phyloP scores from a whole-genome alignment of 192 early-diverging fungal genomes.

The Linnemannia elongata region DNA sequence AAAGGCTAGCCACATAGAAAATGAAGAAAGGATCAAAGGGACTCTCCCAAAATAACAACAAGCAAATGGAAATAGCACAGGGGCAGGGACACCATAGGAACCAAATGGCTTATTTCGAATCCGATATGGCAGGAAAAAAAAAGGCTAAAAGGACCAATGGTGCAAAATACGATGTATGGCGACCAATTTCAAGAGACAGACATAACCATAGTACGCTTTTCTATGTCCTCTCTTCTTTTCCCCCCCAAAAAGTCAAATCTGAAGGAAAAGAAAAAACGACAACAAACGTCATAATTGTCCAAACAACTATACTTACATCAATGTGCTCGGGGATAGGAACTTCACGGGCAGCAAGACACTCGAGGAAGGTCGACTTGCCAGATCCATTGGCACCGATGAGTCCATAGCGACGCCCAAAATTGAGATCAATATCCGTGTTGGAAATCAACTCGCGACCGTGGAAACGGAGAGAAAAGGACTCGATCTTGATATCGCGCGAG shows the following conservation, averaged over 20 bases:
- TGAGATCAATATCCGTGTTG: slow-evolving; percentile 96
- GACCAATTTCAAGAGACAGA: background rate
- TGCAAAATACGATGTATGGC: background rate
- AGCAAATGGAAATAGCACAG: background rate
- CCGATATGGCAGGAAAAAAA: background rate
- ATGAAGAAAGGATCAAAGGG: background rate
- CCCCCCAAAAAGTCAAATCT: background rate
- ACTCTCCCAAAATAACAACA: background rate
- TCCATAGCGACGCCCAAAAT: slow-evolving; percentile 98
- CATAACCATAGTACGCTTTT: background rate
- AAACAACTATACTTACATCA: slow-evolving; percentile 71
- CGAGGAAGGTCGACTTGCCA: slow-evolving; percentile 96
- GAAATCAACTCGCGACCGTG: slow-evolving; percentile 95
- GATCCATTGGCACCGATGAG: slow-evolving; percentile 96
- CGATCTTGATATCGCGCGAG: slow-evolving; percentile 96
- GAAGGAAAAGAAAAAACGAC: background rate
- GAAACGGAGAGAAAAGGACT: slow-evolving; percentile 94
- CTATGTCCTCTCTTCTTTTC: background rate
- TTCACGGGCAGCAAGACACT: slow-evolving; percentile 92
- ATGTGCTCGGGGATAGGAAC: slow-evolving; percentile 98
- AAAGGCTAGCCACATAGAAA: background rate
- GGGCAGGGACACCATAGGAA: background rate
- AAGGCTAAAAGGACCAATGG: background rate
- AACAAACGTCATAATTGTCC: background rate
- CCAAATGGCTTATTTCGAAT: background rate